Base-by-base conservation (phyloP, 2,329 filamentous ascomycete genomes). In the Exophiala bonariae region DNA sequence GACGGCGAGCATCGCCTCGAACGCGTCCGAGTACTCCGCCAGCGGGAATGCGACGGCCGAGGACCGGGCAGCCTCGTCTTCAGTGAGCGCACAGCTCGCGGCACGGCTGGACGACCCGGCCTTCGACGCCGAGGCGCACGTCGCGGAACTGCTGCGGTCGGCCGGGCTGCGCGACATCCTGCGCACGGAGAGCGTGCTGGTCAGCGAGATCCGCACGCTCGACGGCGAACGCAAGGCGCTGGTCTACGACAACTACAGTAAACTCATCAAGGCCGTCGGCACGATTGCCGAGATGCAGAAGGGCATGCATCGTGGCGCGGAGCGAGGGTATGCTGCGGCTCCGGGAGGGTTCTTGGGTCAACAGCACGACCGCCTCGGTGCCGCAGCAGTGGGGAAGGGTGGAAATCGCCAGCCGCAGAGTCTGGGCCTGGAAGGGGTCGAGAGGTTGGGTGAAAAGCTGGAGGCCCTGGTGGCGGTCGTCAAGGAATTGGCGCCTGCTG, bases 201-300 rank as follows among this genome's bases (percentile, higher is more conserved):
- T 73, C 5, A 68, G 66, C 57, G 92, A 97, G 70, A 92, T 96
- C 38, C 75, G 90, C 30, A 91, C 89, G 2, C 76, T 99, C 14
- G 93, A 97, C 62, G 92, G 92, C 18, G 93, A 99, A 76, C 87
- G 93, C 68, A 99, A 99, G 71, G 91, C 92, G 2, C 72, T 99
- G 52, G 93, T 99, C 3, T 99, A 99, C 67, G 92, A 99, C 66
- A 99, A 99, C 65, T 99, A 97, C 68, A 93, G 87, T 59, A 97
- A 97, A 71, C 72, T 99, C 57, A 96, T 99, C 57, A 82, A 86
- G n/a, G 93, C 93, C 1, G 96, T 95, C 9, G 92, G 96, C 68
- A 97, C 92, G 3, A 99, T 99, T 61, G 81, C 87, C 40, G 89
- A 88, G 71, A 75, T 76, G 72, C 64, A 72, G 23, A 62, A 60